phyloP scores from a whole-genome alignment of 2,329 filamentous ascomycete genomes.

The Venturia oleaginea region DNA sequence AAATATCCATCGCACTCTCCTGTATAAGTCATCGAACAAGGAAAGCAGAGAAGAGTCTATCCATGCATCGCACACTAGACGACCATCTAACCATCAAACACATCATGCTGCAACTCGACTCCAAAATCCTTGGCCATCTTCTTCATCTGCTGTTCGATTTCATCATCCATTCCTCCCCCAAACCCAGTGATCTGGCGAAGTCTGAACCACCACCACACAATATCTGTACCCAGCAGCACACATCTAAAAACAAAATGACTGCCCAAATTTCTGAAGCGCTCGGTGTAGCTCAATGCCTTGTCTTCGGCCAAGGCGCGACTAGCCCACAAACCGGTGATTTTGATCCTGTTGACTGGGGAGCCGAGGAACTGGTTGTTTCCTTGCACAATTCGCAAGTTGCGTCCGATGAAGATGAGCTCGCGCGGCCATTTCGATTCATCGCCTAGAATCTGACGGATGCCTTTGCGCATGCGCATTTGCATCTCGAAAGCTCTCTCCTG shows the following conservation, averaged over 20 bases:
- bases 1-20: too few species aligned
- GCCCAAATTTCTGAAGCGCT: slow-evolving; percentile 61
- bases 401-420: slow-evolving; percentile 84
- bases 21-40: not conserved
- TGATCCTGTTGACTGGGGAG: slow-evolving; percentile 81
- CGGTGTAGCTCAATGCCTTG: slow-evolving; percentile 50
- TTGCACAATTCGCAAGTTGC: slow-evolving; percentile 88
- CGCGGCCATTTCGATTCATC: slow-evolving; percentile 85
- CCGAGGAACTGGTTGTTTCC: slow-evolving; percentile 88
- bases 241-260: slow-evolving; percentile 73
- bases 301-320: slow-evolving; percentile 73
- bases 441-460: slow-evolving; percentile 69
- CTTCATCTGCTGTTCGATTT: slow-evolving; percentile 80
- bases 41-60: not conserved
- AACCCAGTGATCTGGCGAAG: slow-evolving; percentile 66
- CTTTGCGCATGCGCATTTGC: slow-evolving; percentile 61
- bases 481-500: slow-evolving; percentile 64
- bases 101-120: slow-evolving; percentile 75
- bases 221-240: slow-evolving; percentile 66
- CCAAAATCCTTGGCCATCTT: slow-evolving; percentile 85
- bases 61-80: not conserved
- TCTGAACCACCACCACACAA: slow-evolving; percentile 76
- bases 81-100: slow-evolving; percentile 66
- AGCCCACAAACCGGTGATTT: slow-evolving; percentile 89
- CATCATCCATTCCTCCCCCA: slow-evolving; percentile 86